A percentile compares a stretch with the other conserved stretches of the same genome.
phyloP scores from a whole-genome alignment of 148 eudicot genomes.

The Silene uniflora region DNA sequence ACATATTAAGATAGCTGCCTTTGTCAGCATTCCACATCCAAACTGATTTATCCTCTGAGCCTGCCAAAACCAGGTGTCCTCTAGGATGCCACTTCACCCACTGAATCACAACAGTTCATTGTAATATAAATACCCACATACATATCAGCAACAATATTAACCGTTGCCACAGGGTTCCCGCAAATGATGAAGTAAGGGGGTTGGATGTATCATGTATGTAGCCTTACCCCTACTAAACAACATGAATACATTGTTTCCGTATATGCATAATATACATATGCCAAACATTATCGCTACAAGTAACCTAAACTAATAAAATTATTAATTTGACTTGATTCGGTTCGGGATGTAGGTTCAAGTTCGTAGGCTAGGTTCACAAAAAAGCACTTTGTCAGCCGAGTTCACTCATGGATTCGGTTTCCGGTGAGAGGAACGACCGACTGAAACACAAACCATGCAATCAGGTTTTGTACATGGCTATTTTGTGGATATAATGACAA shows the following conservation, averaged over 20 bases:
- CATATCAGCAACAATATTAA: not conserved
- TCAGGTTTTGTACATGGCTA: not conserved
- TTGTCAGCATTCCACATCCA: constrained; percentile 99
- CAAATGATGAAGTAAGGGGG: not conserved
- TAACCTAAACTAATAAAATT: not conserved
- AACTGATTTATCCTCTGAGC: constrained; percentile 72
- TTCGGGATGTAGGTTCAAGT: no score
- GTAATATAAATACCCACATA: constrained; percentile 2
- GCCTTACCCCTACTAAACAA: not conserved
- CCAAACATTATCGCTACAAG: not conserved
- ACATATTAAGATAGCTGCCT: constrained; percentile 50
- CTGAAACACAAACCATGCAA: not conserved
- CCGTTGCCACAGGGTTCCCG: no score
- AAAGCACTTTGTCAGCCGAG: not conserved
- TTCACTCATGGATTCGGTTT: not conserved
- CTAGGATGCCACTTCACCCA: constrained; percentile 98
- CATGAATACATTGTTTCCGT: not conserved
- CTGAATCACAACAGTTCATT: constrained; percentile 36
- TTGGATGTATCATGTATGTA: not conserved
- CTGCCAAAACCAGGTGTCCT: constrained; percentile 86
- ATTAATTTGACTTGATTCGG: no score
- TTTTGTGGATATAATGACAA: not conserved
- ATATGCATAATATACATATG: not conserved
- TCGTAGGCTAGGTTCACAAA: no score
- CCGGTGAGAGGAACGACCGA: not conserved